Percentiles rank a stretch among this genome's conserved stretches.
These are phyloP conservation scores for Pseudopyrenochaeta lycopersici DNA, from an alignment of 2,329 filamentous ascomycete species.

Conservation along the genomic window DNA sequence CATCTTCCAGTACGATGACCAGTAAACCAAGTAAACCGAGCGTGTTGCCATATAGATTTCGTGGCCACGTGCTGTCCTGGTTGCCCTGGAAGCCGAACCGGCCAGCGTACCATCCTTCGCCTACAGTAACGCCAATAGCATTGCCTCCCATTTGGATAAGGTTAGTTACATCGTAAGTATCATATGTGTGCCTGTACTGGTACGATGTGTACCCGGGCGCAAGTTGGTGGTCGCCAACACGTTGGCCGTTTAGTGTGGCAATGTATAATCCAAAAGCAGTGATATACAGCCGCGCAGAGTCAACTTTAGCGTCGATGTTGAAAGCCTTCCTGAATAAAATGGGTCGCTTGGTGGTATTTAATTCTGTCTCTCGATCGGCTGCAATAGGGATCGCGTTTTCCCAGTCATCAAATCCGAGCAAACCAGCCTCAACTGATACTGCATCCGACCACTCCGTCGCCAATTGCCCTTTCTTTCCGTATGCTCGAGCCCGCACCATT, in stretches of 20 bases:
- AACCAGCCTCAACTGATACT: conserved; percentile 42
- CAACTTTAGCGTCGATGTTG: conserved; percentile 4
- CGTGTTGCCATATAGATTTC: conserved; percentile 40
- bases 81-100: conserved; percentile 45
- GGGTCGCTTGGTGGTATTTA: conserved; percentile 38
- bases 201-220: conserved; percentile 64
- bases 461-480: conserved; percentile 21
- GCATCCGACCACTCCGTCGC: conserved; percentile 41
- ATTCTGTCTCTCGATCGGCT: conserved; percentile 21
- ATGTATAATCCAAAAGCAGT: conserved; percentile 25
- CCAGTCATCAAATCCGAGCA: conserved; percentile 46
- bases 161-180: conserved; percentile 50
- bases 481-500: conserved; percentile 37
- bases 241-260: conserved; percentile 24
- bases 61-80: conserved; percentile 45
- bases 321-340: conserved; percentile 48
- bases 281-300: conserved; percentile 22
- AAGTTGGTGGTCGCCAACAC: conserved; percentile 37
- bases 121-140: conserved; percentile 54
- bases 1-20: conserved; percentile 46
- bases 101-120: conserved; percentile 59
- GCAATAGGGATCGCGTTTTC: conserved; percentile 31
- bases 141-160: conserved; percentile 48
- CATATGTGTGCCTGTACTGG: conserved; percentile 60
- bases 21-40: conserved; percentile 55